Evolutionary conservation across 2,329 filamentous ascomycete genomes (phyloP).

Genomic region (Fusarium circinatum): DNA sequence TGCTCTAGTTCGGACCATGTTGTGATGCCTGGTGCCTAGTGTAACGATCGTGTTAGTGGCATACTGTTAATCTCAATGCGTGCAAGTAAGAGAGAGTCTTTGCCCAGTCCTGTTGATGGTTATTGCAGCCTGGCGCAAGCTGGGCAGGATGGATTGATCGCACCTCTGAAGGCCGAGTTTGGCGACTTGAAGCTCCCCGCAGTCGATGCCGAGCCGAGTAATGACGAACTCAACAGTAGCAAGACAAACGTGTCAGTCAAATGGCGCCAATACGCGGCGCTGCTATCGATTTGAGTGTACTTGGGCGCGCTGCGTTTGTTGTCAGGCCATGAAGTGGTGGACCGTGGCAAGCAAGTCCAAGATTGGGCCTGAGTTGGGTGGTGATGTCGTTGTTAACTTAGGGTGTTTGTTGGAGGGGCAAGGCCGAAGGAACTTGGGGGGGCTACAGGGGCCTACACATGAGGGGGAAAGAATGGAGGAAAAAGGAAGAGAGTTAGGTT

Average conservation of each 20-base stretch:
- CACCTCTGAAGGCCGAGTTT: constrained; percentile 23
- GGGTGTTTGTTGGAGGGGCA: constrained; percentile 41
- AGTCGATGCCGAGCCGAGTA: not conserved
- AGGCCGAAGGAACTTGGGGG: constrained; percentile 20
- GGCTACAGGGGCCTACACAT: not conserved
- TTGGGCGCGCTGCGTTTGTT: not conserved
- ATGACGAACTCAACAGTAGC: not conserved
- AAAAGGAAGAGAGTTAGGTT: not conserved
- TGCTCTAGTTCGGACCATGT: constrained; percentile 47
- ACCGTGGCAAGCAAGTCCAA: not conserved
- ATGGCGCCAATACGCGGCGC: not conserved
- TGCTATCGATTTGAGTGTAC: not conserved
- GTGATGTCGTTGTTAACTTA: constrained; percentile 29
- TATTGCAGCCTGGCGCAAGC: constrained; percentile 22
- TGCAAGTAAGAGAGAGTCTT: not conserved
- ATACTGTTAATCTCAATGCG: not conserved
- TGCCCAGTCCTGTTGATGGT: not conserved
- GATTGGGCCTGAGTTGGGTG: not conserved
- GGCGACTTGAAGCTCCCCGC: not conserved
- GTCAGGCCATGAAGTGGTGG: not conserved
- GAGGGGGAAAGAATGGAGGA: not conserved
- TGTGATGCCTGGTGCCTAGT: not conserved
- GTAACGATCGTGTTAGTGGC: constrained; percentile 15
- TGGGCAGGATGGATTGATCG: constrained; percentile 7
- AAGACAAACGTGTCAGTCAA: not conserved